Evolutionary conservation across 148 eudicot species (phyloP), one percentile per base, ranked within the genome.

Genomic region (Rheum nobile): DNA sequence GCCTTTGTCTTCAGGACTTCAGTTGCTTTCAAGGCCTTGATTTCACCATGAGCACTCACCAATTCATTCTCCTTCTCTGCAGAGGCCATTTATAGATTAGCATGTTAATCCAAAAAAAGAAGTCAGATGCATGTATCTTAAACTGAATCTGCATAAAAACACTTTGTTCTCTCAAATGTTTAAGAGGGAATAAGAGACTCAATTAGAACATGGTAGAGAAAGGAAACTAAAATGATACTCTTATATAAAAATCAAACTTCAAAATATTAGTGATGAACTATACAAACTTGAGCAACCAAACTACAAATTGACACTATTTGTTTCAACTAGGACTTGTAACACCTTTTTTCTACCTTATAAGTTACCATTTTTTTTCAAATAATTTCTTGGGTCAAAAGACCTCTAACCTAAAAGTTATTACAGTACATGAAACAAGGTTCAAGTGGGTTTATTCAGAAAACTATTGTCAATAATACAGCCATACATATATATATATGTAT

Each of bases 1-100:
- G 97, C 96, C 81, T 90, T 95, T 72, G 86, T 91, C 83, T 90
- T 90, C 42, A 81, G 82, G 44, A 76, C 80, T 71, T 91, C 88
- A 48, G 86, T 79, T 48, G 84, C 82, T 84, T 81, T 84, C 61
- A 90, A 75, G 46, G 88, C 92, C 86, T 89, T 90, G 79, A 91
- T 88, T 81, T 91, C 91, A 71, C 74, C 82, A 24, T 85, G 92
- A 80, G 97, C 89, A 16, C 39, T 75, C 37, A 84, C 87, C 78
- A 91, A 35, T 79, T 89, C 91, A 67, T 84, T 76, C 10, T 88
- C 90, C 85, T 87, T 91, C 71, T 89, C 98, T 94, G 86, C 9
- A 34, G 0, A 61, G 17, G 8, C 17, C 67, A 65, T 16, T 65
- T 65, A 17, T 10, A 65, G 32, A 28, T 29, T 63, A 31, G 38